phyloP scores from a whole-genome alignment of 371 early-diverging fungal genomes.

The Apophysomyces ossiformis region DNA sequence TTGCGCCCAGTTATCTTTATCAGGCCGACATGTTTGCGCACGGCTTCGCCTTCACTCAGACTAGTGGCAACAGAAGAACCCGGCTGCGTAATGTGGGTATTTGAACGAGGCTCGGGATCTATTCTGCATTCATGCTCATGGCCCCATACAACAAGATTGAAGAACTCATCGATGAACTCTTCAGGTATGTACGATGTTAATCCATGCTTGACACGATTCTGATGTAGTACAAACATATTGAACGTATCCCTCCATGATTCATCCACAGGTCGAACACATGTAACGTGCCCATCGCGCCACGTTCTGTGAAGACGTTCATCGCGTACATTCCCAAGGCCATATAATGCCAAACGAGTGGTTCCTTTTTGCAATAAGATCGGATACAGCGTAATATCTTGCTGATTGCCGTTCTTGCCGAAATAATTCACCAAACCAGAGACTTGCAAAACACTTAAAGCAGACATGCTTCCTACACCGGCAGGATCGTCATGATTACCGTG shows the following conservation, averaged over 20 bases:
- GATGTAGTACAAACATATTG: constrained; percentile 85
- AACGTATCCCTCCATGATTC: constrained; percentile 61
- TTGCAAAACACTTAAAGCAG: constrained; percentile 88
- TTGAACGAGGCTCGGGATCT: constrained; percentile 56
- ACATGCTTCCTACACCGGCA: constrained; percentile 80
- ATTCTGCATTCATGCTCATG: constrained; percentile 98
- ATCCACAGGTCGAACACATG: constrained; percentile 71
- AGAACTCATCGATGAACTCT: constrained; percentile 78
- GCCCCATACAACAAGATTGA: constrained; percentile 97
- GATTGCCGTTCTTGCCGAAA: constrained; percentile 83
- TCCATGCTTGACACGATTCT: constrained; percentile 87
- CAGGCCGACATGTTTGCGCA: constrained; percentile 85
- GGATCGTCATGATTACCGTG: constrained; percentile 99
- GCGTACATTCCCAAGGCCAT: constrained; percentile 95
- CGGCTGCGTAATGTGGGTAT: constrained; percentile 82
- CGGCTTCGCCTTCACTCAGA: constrained; percentile 90
- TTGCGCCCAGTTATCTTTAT: constrained; percentile 65
- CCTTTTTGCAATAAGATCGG: constrained; percentile 92
- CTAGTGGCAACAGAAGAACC: constrained; percentile 98
- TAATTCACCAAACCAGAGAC: constrained; percentile 93
- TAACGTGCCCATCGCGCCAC: constrained; percentile 80
- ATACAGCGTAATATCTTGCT: constrained; percentile 78
- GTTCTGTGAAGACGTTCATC: constrained; percentile 93
- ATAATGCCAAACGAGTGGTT: constrained; percentile 79
- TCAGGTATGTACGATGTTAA: constrained; percentile 92